Conservation (phyloP, 139 green algal species). For the Picochlorum sp. region DNA sequence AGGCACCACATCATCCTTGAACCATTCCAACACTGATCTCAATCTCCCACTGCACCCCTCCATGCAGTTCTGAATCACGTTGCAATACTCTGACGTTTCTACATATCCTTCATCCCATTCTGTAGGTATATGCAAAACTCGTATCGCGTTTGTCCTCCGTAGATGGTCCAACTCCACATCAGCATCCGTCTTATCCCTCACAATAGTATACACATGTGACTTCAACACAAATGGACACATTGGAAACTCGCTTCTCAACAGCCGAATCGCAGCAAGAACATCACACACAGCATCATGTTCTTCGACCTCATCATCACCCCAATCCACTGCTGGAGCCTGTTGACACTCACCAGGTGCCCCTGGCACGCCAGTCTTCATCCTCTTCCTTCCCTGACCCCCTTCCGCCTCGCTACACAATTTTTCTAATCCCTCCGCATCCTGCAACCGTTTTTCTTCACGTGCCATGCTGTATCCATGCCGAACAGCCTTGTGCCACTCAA, state of each 20-base stretch:
- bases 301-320: neutral
- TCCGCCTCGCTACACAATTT: no score
- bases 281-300: neutral
- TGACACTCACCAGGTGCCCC: no score
- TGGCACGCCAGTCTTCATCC: no score
- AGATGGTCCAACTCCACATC: neutral
- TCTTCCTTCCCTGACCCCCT: no score
- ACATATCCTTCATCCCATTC: neutral
- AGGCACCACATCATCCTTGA: slow-evolving; percentile 1
- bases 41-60: neutral
- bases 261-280: neutral
- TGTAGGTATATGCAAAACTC: neutral
- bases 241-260: no score
- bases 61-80: neutral
- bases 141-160: neutral
- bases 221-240: slow-evolving; percentile 1
- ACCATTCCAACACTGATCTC: neutral
- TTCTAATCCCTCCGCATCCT: no score
- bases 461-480: no score
- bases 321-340: no score
- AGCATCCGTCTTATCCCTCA: neutral
- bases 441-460: no score
- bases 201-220: neutral
- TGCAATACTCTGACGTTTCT: neutral
- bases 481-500: no score